Base-by-base conservation (phyloP, 192 early-diverging fungal genomes). In the Radiomyces spectabilis region DNA sequence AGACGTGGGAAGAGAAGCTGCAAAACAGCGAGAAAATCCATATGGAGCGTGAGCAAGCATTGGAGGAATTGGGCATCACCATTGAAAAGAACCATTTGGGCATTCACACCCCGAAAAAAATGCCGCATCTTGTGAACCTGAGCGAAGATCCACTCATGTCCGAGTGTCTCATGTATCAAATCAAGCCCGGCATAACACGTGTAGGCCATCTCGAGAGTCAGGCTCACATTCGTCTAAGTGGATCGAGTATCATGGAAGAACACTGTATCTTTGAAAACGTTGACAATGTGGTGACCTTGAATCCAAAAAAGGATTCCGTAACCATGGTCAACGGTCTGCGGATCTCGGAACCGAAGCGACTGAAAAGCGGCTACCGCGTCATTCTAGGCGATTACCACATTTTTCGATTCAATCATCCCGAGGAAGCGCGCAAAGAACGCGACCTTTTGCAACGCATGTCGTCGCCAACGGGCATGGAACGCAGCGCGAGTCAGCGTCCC, bases 381-480 rank as follows among this genome's bases (percentile, higher is more conserved):
- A 89, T 92, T 32, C 61, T 94, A 16, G 89, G 88, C 21, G 77
- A 81, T 31, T 78, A 84, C 51, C 90, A 88, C 58, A 82, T 94
- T 0, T 94, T 92, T 51, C 71, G 90, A 0, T 86, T 92, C 51
- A 92, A 87, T 53, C 72, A 94, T 59, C 91, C 91, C 5, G 84
- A 81, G 52, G 87, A 93, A 54, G 89, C 78, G 1, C 76, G 88
- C 8, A 61, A 71, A 27, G 85, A 87, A 57, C 74, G 83, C 1
- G 72, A 76, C 19, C 46, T 56, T 18, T 53, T 51, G 5, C 41
- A 63, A 50, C 8, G 55, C 76, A 22, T 55, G 65, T 6, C 15
- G 22, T 4, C 47, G 40, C 27, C 40, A 3, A 40, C 37, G 37
- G 53, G 18, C 37, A 40, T 18, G 26, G 22, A 26, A n/a, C n/a